Evolutionary conservation across 352 stramenopile genomes (phyloP), one percentile per base, ranked within the genome.

Genomic region (Globisporangium nodosum): DNA sequence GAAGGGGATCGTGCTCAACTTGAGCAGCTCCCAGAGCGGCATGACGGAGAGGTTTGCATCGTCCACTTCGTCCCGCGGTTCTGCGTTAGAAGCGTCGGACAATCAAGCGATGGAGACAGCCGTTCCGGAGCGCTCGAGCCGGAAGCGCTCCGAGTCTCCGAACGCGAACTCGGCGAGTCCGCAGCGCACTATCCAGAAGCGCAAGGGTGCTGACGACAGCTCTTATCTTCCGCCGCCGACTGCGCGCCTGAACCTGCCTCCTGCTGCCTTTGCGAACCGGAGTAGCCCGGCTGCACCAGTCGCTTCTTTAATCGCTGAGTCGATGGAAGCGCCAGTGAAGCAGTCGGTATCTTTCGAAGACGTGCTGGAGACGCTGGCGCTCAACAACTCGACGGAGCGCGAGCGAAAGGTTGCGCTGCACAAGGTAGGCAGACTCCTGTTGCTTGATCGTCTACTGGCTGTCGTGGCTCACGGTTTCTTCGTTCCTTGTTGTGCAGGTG

Each of bases 1-100:
- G 1, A 75, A 80, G 39, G 81, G 76, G 15, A 83, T 92, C 48
- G 65, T 86, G 35, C 57, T 85, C 5, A 77, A 69, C 30, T 57
- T 66, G 21, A 65, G 30, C 21, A 53, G 13, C 20, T 49, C 60
- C 16, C 39, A 63, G 54, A 57, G 40, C 16, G 42, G 60, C 11
- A 20, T 21, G 2, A 30, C 57, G 24, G 48, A 59, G 49, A 57
- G 35, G 20, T 46, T 45, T 33, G 52, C 49, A 35, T 52, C 42
- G 5, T 40, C 37, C 11, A 66, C 56, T 46, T 60, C 59, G 56
- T 37, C 59, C 56, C n/a, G 69, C 8, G 51, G 62, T 46, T 49
- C 43, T 66, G 11, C 51, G 66, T 15, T 57, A 70, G 40, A 59
- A 54, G 13, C 48, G 56, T 48, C 46, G 45, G 39, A 60, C 31